Evolutionary conservation across 2,329 filamentous ascomycete genomes (phyloP).

Genomic region (Neopestalotiopsis clavispora): DNA sequence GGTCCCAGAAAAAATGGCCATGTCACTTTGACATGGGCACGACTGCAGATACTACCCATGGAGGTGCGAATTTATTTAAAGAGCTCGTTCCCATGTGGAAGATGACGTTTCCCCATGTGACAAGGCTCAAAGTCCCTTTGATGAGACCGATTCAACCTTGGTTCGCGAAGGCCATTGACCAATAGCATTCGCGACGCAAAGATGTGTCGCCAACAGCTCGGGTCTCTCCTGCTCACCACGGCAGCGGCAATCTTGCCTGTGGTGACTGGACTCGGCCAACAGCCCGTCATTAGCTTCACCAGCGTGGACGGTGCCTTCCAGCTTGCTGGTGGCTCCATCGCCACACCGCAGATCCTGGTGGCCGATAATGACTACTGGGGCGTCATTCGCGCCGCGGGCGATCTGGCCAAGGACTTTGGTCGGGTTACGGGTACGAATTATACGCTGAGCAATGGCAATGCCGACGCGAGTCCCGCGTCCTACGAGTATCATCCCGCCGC

Average conservation of each 20-base stretch:
- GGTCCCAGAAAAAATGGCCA: neutral
- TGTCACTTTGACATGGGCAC: neutral
- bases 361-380: conserved; percentile 68
- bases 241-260: conserved; percentile 20
- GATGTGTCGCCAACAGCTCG: conserved; percentile 1
- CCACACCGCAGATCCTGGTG: conserved; percentile 51
- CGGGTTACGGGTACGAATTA: conserved; percentile 72
- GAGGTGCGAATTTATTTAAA: conserved; percentile 3
- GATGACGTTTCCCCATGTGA: neutral
- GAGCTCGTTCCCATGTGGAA: neutral
- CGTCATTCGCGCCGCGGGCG: conserved; percentile 69
- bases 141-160: neutral
- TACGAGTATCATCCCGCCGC: conserved; percentile 50
- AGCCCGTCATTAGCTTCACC: conserved; percentile 34
- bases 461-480: conserved; percentile 38
- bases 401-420: conserved; percentile 72
- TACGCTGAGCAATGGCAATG: conserved; percentile 57
- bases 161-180: conserved; percentile 1
- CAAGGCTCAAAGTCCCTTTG: neutral
- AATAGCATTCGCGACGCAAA: conserved; percentile 6
- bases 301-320: conserved; percentile 27
- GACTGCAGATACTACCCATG: neutral
- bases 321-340: conserved; percentile 30
- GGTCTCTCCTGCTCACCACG: conserved; percentile 10
- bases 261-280: conserved; percentile 31